Conservation (phyloP, 192 early-diverging fungal genomes). For the Entophlyctis helioformis region DNA sequence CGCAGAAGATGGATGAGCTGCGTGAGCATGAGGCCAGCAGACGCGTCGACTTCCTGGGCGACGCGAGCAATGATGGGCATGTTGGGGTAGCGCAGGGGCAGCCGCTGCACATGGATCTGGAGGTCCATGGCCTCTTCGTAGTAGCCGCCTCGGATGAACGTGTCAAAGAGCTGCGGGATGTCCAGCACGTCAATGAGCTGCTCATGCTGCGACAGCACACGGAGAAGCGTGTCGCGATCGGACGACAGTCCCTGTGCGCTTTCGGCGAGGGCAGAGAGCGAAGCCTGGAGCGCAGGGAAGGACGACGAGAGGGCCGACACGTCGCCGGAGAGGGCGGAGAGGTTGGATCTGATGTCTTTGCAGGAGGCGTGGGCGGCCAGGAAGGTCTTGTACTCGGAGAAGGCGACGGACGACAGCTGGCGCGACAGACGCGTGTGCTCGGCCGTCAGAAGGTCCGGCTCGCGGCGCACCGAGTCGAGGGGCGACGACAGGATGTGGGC, state of each 20-base stretch:
- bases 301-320: constrained; percentile 28
- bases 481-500: constrained; percentile 48
- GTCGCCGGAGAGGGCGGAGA: constrained; percentile 32
- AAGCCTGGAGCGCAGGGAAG: constrained; percentile 34
- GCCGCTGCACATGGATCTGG: constrained; percentile 48
- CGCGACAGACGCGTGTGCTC: constrained; percentile 40
- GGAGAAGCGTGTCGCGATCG: constrained; percentile 1
- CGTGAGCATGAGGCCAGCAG: constrained; percentile 43
- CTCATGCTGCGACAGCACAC: constrained; percentile 13
- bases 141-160: constrained; percentile 65
- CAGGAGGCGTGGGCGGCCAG: constrained; percentile 51
- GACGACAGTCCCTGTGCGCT: background rate
- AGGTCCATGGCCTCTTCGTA: constrained; percentile 80
- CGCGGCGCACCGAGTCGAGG: constrained; percentile 40
- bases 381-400: constrained; percentile 55
- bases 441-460: constrained; percentile 38
- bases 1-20: constrained; percentile 58
- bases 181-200: constrained; percentile 58
- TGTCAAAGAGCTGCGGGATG: constrained; percentile 71
- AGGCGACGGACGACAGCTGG: constrained; percentile 53
- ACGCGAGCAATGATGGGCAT: constrained; percentile 46
- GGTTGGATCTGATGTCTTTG: constrained; percentile 29
- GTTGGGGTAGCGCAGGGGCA: constrained; percentile 39
- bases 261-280: constrained; percentile 27
- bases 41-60: constrained; percentile 43